These are phyloP conservation scores for Diplocarpon mali DNA, from an alignment of 2,329 filamentous ascomycete species.

Conservation along the genomic window DNA sequence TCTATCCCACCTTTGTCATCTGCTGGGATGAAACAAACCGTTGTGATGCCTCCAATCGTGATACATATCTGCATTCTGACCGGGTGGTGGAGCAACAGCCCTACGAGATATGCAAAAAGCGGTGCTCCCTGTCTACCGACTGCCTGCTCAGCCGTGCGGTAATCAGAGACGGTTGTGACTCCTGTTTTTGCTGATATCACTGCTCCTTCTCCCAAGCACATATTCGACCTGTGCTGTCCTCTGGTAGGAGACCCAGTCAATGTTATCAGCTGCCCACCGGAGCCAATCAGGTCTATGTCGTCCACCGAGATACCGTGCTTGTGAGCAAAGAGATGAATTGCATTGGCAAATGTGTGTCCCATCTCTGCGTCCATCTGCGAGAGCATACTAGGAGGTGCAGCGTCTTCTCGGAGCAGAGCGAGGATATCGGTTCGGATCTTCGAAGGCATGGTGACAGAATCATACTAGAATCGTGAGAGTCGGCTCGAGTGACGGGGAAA, in stretches of 20 bases:
- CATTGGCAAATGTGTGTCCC: conserved; percentile 26
- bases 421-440: conserved; percentile 27
- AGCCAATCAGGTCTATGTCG: conserved; percentile 26
- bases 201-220: conserved; percentile 27
- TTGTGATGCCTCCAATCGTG: conserved; percentile 25
- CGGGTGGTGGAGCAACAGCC: conserved; percentile 25
- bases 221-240: conserved; percentile 26
- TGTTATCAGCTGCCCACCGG: conserved; percentile 24
- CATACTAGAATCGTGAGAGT: conserved; percentile 20
- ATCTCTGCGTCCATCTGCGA: conserved; percentile 28
- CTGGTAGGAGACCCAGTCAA: conserved; percentile 23
- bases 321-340: conserved; percentile 25
- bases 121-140: conserved; percentile 27
- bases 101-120: conserved; percentile 25
- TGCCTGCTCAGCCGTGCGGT: conserved; percentile 27
- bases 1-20: conserved; percentile 26
- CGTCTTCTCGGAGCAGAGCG: conserved; percentile 26
- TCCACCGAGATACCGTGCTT: conserved; percentile 25
- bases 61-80: conserved; percentile 26
- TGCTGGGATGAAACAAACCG: conserved; percentile 24
- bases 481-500: neutral
- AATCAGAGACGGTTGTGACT: conserved; percentile 27
- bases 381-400: conserved; percentile 26
- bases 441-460: conserved; percentile 27
- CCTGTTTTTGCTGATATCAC: conserved; percentile 28